These are phyloP conservation scores for Cryphonectria parasitica DNA, from an alignment of 2,329 filamentous ascomycete species.

Conservation along the genomic window DNA sequence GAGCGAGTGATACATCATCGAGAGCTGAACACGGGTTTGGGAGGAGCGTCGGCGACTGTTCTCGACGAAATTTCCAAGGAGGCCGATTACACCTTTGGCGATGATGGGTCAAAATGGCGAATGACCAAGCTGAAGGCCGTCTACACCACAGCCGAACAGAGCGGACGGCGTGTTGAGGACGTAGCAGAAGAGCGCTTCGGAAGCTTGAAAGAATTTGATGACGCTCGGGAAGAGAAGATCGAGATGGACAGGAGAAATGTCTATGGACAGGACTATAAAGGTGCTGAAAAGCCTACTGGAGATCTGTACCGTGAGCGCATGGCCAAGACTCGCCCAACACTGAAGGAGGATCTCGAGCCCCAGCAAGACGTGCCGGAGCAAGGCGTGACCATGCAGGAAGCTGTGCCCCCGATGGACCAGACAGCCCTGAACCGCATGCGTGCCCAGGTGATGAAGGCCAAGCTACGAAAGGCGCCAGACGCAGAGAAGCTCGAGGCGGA, in stretches of 20 bases:
- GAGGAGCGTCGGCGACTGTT: slow-evolving; percentile 52
- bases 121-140: slow-evolving; percentile 93
- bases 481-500: slow-evolving; percentile 77
- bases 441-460: slow-evolving; percentile 95
- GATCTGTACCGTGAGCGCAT: slow-evolving; percentile 82
- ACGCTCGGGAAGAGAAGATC: slow-evolving; percentile 89
- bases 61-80: slow-evolving; percentile 61
- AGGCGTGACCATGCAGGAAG: slow-evolving; percentile 60
- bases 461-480: slow-evolving; percentile 77
- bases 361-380: slow-evolving; percentile 49
- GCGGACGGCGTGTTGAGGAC: slow-evolving; percentile 74
- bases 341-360: slow-evolving; percentile 39
- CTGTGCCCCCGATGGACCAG: slow-evolving; percentile 65
- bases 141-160: slow-evolving; percentile 78
- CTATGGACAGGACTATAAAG: slow-evolving; percentile 84
- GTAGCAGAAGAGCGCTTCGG: slow-evolving; percentile 84
- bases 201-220: slow-evolving; percentile 81
- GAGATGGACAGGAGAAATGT: slow-evolving; percentile 82
- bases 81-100: slow-evolving; percentile 84
- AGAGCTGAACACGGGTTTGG: slow-evolving; percentile 73
- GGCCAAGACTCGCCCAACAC: slow-evolving; percentile 53
- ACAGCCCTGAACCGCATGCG: slow-evolving; percentile 86
- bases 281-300: slow-evolving; percentile 84
- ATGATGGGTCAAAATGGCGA: slow-evolving; percentile 88
- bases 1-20: slow-evolving; percentile 75